Evolutionary conservation across 495 filamentous ascomycete genomes (phyloP), one percentile per base, ranked within the genome.

Genomic region (Trichoderma erinaceum): DNA sequence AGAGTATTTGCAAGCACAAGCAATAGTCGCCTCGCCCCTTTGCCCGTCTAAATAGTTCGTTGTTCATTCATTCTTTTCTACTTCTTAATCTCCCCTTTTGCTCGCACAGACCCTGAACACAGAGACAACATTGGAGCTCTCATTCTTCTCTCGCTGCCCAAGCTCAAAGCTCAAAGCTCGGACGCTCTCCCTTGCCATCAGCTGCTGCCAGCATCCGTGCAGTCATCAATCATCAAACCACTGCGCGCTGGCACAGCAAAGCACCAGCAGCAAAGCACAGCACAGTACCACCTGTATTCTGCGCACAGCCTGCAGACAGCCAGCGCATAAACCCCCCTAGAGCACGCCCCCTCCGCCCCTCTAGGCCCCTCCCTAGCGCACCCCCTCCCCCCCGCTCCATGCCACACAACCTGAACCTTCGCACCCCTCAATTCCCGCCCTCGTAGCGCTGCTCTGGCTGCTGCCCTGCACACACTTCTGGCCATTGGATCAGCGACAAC

Each of bases 401-500:
- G 56, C 27, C 56, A 18, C 56, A 12, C 56, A 52, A 61, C 23
- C 56, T 16, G 11, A 11, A 61, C 25, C 56, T 61, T 27, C 56
- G 56, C 56, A 61, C 56, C 56, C 56, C 56, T 61, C 56, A 61
- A 38, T 32, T 27, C 56, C 56, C 56, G 23, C 56, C 56, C 56
- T 61, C n/a, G 27, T 61, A 29, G 25, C 56, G 56, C 44, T 48
- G n/a, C 56, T 61, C 56, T 29, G 56, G 8, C 56, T 61, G 8
- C 56, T 61, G 56, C 25, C 56, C 56, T 61, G 56, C 56, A 61
- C 56, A 61, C 56, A 61, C 56, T 61, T 61, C 15, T 25, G 56
- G 56, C 56, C 56, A 61, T 61, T 61, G 56, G 56, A 61, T 61
- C 56, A 61, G 56, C 56, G 56, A 29, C 56, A 18, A 61, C 56